Evolutionary conservation across 768 basidiomycete genomes (phyloP), one percentile per base, ranked within the genome.

Genomic region (Jaapia argillacea): DNA sequence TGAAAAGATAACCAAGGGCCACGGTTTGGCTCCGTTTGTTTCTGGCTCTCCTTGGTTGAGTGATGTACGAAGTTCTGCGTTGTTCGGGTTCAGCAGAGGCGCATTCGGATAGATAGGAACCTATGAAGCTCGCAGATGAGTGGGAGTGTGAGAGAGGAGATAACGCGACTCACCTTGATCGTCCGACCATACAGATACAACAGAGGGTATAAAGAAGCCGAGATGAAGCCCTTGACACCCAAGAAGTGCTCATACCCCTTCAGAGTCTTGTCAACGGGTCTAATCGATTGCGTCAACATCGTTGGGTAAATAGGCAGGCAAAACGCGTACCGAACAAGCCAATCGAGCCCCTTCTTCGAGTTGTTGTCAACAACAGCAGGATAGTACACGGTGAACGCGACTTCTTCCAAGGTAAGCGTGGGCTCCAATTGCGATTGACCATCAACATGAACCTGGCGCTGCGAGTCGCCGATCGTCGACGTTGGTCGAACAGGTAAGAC

Each of bases 1-100:
- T 13, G 81, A 83, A 59, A 87, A 88, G 40, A 88, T 70, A 25
- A 85, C 72, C 20, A 89, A 69, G 1, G 84, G 81, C 81, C 28
- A 33, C 16, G 10, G n/a, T n/a, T n/a, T n/a, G n/a, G n/a, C n/a
- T n/a, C n/a, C n/a, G n/a, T n/a, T n/a, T n/a, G n/a, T n/a, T n/a
- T n/a, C n/a, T n/a, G n/a, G n/a, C n/a, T n/a, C n/a, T n/a, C n/a
- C n/a, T n/a, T n/a, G n/a, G n/a, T n/a, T n/a, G n/a, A n/a, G n/a
- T n/a, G n/a, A n/a, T n/a, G n/a, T n/a, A n/a, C n/a, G n/a, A n/a
- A n/a, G n/a, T n/a, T n/a, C n/a, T n/a, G n/a, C n/a, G n/a, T n/a
- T n/a, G n/a, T n/a, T n/a, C n/a, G n/a, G n/a, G n/a, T n/a, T n/a
- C n/a, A n/a, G n/a, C n/a, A n/a, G n/a, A n/a, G n/a, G n/a, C n/a